phyloP scores from a whole-genome alignment of 768 basidiomycete species.

The Pholiota conissans region DNA sequence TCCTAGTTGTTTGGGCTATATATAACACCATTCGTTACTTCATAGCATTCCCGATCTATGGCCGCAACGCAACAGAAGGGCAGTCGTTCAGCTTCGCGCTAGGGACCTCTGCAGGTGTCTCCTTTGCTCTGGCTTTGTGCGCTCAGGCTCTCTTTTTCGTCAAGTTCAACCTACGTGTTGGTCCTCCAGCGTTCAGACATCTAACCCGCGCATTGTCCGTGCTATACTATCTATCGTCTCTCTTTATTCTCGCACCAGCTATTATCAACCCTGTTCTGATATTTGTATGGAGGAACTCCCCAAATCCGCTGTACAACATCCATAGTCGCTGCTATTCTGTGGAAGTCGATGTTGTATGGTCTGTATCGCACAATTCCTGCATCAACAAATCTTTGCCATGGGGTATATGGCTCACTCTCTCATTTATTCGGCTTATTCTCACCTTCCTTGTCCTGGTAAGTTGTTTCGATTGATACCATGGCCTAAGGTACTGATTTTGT shows the following conservation, averaged over 20 bases:
- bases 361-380: conserved; percentile 27
- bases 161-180: conserved; percentile 35
- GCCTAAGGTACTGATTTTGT: too few relatives aligned
- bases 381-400: conserved; percentile 37
- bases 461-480: too few relatives aligned
- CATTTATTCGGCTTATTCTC: conserved; percentile 51
- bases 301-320: conserved; percentile 34
- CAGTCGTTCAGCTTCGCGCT: conserved; percentile 46
- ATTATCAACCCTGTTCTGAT: conserved; percentile 56
- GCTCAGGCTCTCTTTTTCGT: conserved; percentile 39
- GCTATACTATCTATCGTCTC: conserved; percentile 43
- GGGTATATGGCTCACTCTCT: conserved; percentile 55
- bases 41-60: conserved; percentile 50
- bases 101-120: conserved; percentile 44
- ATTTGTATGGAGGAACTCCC: conserved; percentile 48
- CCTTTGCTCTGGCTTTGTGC: conserved; percentile 38
- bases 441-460: conserved; percentile 57
- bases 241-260: conserved; percentile 52
- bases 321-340: conserved; percentile 45
- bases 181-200: conserved; percentile 28
- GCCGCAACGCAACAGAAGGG: conserved; percentile 31
- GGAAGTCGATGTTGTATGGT: conserved; percentile 43
- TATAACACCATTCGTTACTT: conserved; percentile 70
- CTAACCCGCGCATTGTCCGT: conserved; percentile 28
- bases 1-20: conserved; percentile 54